Conservation (phyloP, 1,284 basidiomycete genomes). For the Waitea zeae region DNA sequence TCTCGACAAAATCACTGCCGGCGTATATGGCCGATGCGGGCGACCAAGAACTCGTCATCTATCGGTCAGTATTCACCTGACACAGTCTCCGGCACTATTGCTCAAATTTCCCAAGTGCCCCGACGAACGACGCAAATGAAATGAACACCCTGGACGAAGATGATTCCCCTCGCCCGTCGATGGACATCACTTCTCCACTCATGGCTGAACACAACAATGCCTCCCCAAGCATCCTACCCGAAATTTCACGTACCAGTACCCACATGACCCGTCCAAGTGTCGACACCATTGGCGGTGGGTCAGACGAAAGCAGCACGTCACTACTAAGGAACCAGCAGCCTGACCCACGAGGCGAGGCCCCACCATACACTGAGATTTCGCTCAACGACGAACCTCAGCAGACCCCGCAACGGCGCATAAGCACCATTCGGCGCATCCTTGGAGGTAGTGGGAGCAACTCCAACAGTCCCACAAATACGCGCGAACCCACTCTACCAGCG, state of each 20-base stretch:
- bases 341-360: not conserved
- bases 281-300: not conserved
- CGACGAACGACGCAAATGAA: conserved; percentile 16
- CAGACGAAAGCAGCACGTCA: too few species aligned
- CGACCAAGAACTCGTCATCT: conserved; percentile 59
- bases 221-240: not conserved
- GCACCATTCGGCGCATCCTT: not conserved
- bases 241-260: not conserved
- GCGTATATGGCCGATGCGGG: conserved; percentile 67
- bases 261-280: not conserved
- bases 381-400: too few species aligned
- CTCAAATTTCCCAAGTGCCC: too few species aligned
- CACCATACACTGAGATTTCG: too few species aligned
- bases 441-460: not conserved
- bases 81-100: not conserved
- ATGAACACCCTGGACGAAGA: conserved; percentile 6
- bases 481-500: not conserved
- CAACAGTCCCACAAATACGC: not conserved
- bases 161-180: too few species aligned
- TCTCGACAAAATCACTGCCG: conserved; percentile 56
- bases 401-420: not conserved
- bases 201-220: not conserved
- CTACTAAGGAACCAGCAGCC: not conserved
- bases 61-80: conserved; percentile 23
- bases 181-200: not conserved